Evolutionary conservation across 2,329 filamentous ascomycete genomes (phyloP).

Genomic region (Aureobasidium sp.): DNA sequence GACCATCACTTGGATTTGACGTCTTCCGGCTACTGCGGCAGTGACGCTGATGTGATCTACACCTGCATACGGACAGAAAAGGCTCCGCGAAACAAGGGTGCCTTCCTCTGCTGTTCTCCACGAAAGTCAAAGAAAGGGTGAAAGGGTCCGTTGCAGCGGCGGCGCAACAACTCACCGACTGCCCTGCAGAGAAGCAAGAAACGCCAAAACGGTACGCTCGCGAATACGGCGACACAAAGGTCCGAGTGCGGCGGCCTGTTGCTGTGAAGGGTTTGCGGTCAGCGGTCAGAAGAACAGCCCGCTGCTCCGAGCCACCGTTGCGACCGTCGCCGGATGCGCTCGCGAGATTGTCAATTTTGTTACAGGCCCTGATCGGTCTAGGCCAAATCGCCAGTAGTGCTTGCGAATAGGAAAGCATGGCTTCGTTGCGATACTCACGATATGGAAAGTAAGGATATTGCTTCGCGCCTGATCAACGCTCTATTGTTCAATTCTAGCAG

Average conservation of each 20-base stretch:
- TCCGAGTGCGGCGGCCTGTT: constrained; percentile 1
- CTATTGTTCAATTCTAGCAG: neutral
- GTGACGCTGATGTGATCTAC: constrained; percentile 9
- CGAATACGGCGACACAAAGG: constrained; percentile 1
- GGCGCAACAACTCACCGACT: constrained; percentile 1
- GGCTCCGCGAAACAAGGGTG: neutral
- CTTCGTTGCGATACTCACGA: neutral
- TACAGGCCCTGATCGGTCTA: neutral
- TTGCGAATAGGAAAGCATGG: neutral
- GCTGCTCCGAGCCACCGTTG: constrained; percentile 1
- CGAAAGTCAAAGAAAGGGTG: neutral
- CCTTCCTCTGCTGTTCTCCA: neutral
- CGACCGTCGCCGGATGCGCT: constrained; percentile 4
- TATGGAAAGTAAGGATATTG: neutral
- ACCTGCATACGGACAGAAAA: neutral
- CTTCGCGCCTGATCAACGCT: neutral
- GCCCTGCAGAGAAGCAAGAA: neutral
- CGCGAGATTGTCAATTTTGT: constrained; percentile 7
- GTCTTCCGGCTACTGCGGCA: neutral
- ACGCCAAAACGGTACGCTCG: neutral
- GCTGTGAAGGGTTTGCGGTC: neutral
- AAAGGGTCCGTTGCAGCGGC: neutral
- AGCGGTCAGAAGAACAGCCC: constrained; percentile 1
- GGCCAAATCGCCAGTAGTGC: neutral
- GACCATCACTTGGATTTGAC: neutral